A percentile compares a stretch with the other conserved stretches of the same genome.
Evolutionary conservation across 2,329 filamentous ascomycete genomes (phyloP).

Genomic region (Zasmidium citrigriseum): DNA sequence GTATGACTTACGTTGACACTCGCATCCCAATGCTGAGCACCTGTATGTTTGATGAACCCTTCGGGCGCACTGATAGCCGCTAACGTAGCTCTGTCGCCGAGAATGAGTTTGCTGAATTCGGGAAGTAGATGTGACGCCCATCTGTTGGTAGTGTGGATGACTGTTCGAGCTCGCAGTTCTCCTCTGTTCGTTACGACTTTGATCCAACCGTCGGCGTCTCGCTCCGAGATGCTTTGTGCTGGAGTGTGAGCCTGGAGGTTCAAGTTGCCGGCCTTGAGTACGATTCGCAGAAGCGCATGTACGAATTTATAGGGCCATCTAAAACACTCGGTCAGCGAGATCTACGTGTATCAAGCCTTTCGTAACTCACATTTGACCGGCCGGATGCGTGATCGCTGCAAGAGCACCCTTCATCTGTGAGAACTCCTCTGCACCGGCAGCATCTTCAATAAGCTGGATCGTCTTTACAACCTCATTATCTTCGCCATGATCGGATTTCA

Average conservation of each 20-base stretch:
- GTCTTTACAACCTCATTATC: constrained; percentile 32
- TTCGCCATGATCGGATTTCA: constrained; percentile 31
- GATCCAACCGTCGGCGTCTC: constrained; percentile 28
- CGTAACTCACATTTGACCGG: constrained; percentile 25
- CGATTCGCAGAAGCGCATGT: constrained; percentile 24
- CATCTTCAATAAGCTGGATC: constrained; percentile 24
- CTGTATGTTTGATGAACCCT: constrained; percentile 34
- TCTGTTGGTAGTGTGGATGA: constrained; percentile 26
- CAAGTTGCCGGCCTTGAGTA: constrained; percentile 18
- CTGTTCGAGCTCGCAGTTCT: constrained; percentile 15
- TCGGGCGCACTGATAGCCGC: constrained; percentile 34
- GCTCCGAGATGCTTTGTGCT: constrained; percentile 26
- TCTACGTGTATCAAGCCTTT: background rate
- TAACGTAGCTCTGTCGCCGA: constrained; percentile 23
- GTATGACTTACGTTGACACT: constrained; percentile 27
- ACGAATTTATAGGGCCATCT: constrained; percentile 31
- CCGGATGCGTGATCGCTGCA: constrained; percentile 33
- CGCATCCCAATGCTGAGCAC: constrained; percentile 36
- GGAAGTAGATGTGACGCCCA: constrained; percentile 28
- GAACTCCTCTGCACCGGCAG: constrained; percentile 30
- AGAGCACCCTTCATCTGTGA: constrained; percentile 36
- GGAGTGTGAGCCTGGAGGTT: constrained; percentile 34
- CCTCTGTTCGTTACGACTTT: constrained; percentile 23
- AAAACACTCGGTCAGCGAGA: constrained; percentile 4
- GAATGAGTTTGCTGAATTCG: constrained; percentile 24